phyloP scores from a whole-genome alignment of 2,329 filamentous ascomycete genomes.

The Karstenula rhodostoma region DNA sequence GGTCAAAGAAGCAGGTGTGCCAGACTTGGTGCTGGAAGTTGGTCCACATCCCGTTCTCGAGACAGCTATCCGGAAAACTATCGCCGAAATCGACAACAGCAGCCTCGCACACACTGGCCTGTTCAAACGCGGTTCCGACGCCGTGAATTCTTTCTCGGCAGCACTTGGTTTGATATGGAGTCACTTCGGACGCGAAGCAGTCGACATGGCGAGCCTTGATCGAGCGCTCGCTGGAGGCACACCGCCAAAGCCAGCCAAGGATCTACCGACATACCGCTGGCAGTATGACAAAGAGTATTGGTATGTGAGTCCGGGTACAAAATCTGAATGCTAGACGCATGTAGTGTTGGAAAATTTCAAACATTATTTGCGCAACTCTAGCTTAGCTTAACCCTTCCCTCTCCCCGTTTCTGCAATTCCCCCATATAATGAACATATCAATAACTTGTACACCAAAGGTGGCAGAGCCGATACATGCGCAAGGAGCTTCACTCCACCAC shows the following conservation, averaged over 20 bases:
- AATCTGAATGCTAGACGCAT: no score
- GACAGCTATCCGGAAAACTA: slow-evolving; percentile 9
- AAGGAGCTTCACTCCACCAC: slow-evolving; percentile 11
- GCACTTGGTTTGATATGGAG: slow-evolving; percentile 22
- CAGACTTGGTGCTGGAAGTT: slow-evolving; percentile 52
- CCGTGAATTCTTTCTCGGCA: slow-evolving; percentile 28
- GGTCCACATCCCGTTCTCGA: slow-evolving; percentile 57
- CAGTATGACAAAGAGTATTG: slow-evolving; percentile 27
- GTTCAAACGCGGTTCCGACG: slow-evolving; percentile 28
- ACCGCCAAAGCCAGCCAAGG: slow-evolving; percentile 13
- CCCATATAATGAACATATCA: no score
- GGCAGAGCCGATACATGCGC: slow-evolving; percentile 19
- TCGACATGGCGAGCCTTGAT: slow-evolving; percentile 23
- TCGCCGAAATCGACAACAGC: slow-evolving; percentile 13
- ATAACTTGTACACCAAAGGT: no score
- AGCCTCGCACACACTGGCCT: slow-evolving; percentile 12
- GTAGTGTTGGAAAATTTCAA: no score
- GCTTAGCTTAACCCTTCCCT: no score
- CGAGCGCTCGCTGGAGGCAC: slow-evolving; percentile 4
- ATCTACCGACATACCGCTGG: slow-evolving; percentile 31
- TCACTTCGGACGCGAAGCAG: slow-evolving; percentile 31
- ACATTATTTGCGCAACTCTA: no score
- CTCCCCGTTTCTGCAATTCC: no score
- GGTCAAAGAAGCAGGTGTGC: slow-evolving; percentile 18
- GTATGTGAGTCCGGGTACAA: no score